phyloP scores from a whole-genome alignment of 768 basidiomycete genomes.

The Pleurotus tuoliensis region DNA sequence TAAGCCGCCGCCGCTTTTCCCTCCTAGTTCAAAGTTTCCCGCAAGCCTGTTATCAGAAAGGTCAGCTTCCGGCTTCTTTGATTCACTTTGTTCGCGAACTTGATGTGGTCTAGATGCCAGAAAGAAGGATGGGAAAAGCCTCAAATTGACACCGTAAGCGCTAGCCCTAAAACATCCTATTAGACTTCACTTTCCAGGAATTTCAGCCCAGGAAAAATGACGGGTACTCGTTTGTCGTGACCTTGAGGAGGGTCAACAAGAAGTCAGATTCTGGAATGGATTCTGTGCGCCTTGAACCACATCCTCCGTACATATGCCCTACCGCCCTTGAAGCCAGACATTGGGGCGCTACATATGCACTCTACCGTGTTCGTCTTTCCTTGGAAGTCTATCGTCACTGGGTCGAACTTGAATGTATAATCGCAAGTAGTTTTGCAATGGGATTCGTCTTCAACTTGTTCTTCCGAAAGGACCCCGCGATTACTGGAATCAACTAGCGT shows the following conservation, averaged over 20 bases:
- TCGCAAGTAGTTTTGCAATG: slow-evolving; percentile 62
- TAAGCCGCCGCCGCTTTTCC: slow-evolving; percentile 58
- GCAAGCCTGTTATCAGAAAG: slow-evolving; percentile 77
- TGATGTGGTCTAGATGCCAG: slow-evolving; percentile 55
- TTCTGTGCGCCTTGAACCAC: slow-evolving; percentile 66
- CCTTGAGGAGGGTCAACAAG: slow-evolving; percentile 62
- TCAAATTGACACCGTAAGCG: slow-evolving; percentile 63
- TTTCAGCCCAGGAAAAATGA: slow-evolving; percentile 42
- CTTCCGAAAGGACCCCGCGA: slow-evolving; percentile 83
- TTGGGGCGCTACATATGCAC: slow-evolving; percentile 84
- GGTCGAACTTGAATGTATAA: slow-evolving; percentile 23
- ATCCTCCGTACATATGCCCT: slow-evolving; percentile 61
- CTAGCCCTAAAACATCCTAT: slow-evolving; percentile 7
- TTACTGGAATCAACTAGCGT: slow-evolving; percentile 78
- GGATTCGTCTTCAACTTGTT: slow-evolving; percentile 65
- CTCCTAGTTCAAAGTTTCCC: slow-evolving; percentile 82
- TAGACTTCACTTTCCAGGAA: slow-evolving; percentile 1
- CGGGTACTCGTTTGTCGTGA: slow-evolving; percentile 65
- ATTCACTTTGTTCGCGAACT: background rate
- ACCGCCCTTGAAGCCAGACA: slow-evolving; percentile 84
- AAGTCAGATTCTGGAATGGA: slow-evolving; percentile 64
- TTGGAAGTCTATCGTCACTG: slow-evolving; percentile 9
- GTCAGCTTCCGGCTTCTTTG: slow-evolving; percentile 23
- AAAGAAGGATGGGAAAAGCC: slow-evolving; percentile 90
- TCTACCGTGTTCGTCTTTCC: slow-evolving; percentile 71